Conservation (phyloP, 345 rosid genomes). For the Eucalyptus erythrocorys region DNA sequence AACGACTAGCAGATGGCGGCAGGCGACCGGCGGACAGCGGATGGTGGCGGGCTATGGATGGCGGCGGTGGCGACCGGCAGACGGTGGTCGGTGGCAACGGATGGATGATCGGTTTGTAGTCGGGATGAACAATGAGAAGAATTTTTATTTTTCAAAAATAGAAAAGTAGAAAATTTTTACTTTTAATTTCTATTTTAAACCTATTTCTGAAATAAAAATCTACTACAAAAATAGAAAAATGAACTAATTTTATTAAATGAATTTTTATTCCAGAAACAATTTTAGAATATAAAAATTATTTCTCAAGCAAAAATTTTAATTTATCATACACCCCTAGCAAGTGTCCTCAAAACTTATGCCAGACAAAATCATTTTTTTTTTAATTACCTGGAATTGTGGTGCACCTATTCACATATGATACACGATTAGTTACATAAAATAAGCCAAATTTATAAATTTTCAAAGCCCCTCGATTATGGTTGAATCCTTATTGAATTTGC, state of each 20-base stretch:
- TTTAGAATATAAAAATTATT: too few species aligned
- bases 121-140: accelerated
- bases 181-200: too few species aligned
- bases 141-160: too few species aligned
- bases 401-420: neutral
- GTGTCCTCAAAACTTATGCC: neutral
- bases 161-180: too few species aligned
- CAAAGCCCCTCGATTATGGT: neutral
- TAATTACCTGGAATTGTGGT: neutral
- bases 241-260: too few species aligned
- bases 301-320: accelerated
- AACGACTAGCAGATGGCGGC: too few species aligned
- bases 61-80: accelerated
- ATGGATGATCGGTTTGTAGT: too few species aligned
- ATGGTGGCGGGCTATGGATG: too few species aligned
- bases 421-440: neutral
- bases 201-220: too few species aligned
- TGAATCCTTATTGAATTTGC: neutral
- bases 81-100: accelerated
- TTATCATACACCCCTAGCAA: neutral
- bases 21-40: too few species aligned
- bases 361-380: neutral
- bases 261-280: accelerated
- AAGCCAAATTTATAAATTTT: neutral
- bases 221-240: too few species aligned